A percentile compares a stretch with the other conserved stretches of the same genome.
Evolutionary conservation across 176 grass and related monocot species (phyloP).

Genomic region (Metroxylon sagu): DNA sequence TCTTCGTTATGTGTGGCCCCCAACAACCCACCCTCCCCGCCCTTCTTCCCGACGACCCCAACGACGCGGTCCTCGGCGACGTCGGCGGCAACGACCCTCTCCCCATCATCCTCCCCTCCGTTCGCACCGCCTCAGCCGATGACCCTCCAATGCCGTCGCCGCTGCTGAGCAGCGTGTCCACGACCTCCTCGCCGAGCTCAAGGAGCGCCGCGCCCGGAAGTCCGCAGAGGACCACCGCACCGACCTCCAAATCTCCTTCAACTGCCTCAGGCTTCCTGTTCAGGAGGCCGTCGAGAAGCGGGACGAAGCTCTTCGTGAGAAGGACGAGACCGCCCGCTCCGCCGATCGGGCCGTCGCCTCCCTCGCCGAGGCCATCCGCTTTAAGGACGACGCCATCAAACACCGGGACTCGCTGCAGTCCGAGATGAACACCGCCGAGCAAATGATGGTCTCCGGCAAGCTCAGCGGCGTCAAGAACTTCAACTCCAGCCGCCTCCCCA

Average conservation of each 20-base stretch:
- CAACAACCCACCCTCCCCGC: no score
- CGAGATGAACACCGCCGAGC: constrained; percentile 63
- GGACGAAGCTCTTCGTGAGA: constrained; percentile 36
- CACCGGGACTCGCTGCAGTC: constrained; percentile 33
- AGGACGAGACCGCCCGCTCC: constrained; percentile 16
- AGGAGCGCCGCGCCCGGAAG: constrained; percentile 54
- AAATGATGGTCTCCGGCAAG: constrained; percentile 86
- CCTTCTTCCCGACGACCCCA: constrained; percentile 23
- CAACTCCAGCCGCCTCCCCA: constrained; percentile 49
- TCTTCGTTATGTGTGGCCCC: no score
- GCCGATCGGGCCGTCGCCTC: constrained; percentile 9
- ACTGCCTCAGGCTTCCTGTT: constrained; percentile 45
- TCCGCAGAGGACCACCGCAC: constrained; percentile 36
- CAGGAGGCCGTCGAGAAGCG: constrained; percentile 70
- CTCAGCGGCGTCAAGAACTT: constrained; percentile 32
- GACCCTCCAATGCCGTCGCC: constrained; percentile 5
- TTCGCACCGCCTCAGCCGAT: background rate
- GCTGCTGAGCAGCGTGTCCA: constrained; percentile 25
- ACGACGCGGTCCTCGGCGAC: constrained; percentile 63
- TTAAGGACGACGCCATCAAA: constrained; percentile 17
- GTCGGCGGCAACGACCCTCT: constrained; percentile 49
- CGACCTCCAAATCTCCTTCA: constrained; percentile 26
- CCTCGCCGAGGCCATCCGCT: constrained; percentile 4
- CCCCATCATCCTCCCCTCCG: constrained; percentile 11
- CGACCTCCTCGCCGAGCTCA: constrained; percentile 59